A percentile compares a stretch with the other conserved stretches of the same genome.
Evolutionary conservation across 1,284 basidiomycete genomes (phyloP).

Genomic region (Papiliotrema fonsecae): DNA sequence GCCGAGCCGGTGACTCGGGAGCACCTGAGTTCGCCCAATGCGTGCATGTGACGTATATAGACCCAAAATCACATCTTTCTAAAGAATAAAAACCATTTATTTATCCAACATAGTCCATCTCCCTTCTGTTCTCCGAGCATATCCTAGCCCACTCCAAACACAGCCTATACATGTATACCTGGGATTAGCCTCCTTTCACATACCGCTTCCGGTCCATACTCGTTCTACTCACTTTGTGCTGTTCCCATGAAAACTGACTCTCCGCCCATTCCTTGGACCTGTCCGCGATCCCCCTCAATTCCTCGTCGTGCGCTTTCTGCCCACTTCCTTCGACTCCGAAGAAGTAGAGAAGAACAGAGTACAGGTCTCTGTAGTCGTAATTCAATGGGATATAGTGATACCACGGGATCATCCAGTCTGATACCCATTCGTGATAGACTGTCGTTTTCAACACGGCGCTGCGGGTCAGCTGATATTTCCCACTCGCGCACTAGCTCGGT

Average conservation of each 20-base stretch:
- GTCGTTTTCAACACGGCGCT: conserved; percentile 9
- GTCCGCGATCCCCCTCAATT: conserved; percentile 1
- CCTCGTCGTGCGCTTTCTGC: conserved; percentile 5
- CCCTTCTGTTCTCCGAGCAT: not conserved
- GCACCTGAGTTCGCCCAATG: too few relatives aligned
- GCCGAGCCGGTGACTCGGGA: too few relatives aligned
- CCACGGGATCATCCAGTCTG: conserved; percentile 9
- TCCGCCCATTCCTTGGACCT: not conserved
- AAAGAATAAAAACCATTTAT: too few relatives aligned
- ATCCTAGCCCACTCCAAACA: conserved; percentile 7
- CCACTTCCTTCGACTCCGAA: conserved; percentile 1
- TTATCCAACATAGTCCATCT: conserved; percentile 2
- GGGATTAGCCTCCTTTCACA: not conserved
- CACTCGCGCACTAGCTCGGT: too few relatives aligned
- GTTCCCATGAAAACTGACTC: conserved; percentile 3
- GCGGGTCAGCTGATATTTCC: not conserved
- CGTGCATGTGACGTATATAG: too few relatives aligned
- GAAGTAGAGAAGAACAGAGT: conserved; percentile 7
- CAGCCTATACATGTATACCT: conserved; percentile 7
- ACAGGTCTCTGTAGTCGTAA: conserved; percentile 7
- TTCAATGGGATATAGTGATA: conserved; percentile 9
- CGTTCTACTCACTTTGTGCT: not conserved
- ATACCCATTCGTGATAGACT: conserved; percentile 1
- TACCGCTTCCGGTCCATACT: not conserved
- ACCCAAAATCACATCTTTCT: too few relatives aligned